Evolutionary conservation across 2,329 filamentous ascomycete species (phyloP).

Genomic region (Chaetomiaceae sp.): DNA sequence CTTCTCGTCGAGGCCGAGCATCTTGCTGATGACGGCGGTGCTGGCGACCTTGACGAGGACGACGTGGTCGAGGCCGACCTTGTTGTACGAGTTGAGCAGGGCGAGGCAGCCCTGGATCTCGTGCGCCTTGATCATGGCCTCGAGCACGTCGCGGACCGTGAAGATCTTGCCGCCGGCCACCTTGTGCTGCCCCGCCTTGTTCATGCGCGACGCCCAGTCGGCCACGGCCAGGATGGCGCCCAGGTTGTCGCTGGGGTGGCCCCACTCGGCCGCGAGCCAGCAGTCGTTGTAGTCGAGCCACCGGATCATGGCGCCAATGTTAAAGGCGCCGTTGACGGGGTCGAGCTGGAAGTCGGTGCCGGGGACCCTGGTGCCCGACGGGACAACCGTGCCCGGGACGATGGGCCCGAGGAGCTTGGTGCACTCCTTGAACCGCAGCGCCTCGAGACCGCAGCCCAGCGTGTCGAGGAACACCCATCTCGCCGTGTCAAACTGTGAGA

Average conservation of each 20-base stretch:
- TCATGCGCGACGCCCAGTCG: conserved; percentile 94
- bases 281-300: conserved; percentile 99
- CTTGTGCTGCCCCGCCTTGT: conserved; percentile 64
- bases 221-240: conserved; percentile 94
- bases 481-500: conserved; percentile 78
- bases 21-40: conserved; percentile 88
- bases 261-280: conserved; percentile 98
- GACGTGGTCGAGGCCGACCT: conserved; percentile 96
- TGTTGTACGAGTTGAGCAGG: conserved; percentile 97
- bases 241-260: conserved; percentile 96
- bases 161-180: conserved; percentile 83
- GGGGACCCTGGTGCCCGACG: conserved; percentile 85
- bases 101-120: conserved; percentile 98
- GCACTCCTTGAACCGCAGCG: conserved; percentile 92
- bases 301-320: conserved; percentile 97
- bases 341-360: conserved; percentile 93
- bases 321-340: conserved; percentile 93
- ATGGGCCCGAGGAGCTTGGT: conserved; percentile 89
- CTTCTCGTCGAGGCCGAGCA: conserved; percentile 83
- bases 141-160: conserved; percentile 84
- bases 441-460: conserved; percentile 92
- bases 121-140: conserved; percentile 98
- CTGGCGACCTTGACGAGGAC: conserved; percentile 97
- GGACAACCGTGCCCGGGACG: conserved; percentile 84
- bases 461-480: conserved; percentile 97